Evolutionary conservation across 2,329 filamentous ascomycete genomes (phyloP).

Genomic region (Pseudogymnoascus verrucosus): DNA sequence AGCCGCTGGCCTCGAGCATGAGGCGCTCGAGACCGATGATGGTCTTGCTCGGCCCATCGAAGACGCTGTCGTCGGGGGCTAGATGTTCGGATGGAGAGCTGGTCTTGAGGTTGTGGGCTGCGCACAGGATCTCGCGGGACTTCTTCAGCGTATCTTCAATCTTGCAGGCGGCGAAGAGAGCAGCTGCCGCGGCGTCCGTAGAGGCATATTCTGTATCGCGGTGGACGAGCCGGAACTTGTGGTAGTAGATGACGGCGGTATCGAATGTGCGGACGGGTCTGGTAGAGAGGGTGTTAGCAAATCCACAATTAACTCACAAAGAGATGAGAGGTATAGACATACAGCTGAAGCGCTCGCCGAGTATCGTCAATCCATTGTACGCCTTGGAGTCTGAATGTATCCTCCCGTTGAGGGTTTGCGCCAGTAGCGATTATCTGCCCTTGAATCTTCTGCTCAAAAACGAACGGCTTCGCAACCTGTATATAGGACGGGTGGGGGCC

Average conservation of each 20-base stretch:
- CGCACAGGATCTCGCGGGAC: constrained; percentile 84
- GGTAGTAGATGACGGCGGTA: constrained; percentile 86
- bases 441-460: constrained; percentile 73
- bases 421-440: constrained; percentile 61
- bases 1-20: constrained; percentile 85
- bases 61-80: constrained; percentile 78
- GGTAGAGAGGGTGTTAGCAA: constrained; percentile 10
- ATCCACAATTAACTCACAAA: background rate
- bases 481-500: constrained; percentile 29
- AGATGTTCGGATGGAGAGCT: constrained; percentile 50
- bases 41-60: constrained; percentile 69
- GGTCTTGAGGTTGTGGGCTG: constrained; percentile 73
- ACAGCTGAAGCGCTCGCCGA: constrained; percentile 71
- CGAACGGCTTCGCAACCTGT: constrained; percentile 54
- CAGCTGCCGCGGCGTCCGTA: constrained; percentile 77
- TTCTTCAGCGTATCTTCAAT: constrained; percentile 98
- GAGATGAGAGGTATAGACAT: constrained; percentile 30
- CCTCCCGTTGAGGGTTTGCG: constrained; percentile 70
- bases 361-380: constrained; percentile 85
- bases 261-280: constrained; percentile 87
- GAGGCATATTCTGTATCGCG: constrained; percentile 80
- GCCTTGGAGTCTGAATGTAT: constrained; percentile 72
- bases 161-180: constrained; percentile 90
- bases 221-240: constrained; percentile 83
- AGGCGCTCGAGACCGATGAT: constrained; percentile 86